Base-by-base conservation (phyloP, 2,329 filamentous ascomycete species). In the Kalmusia sp. region DNA sequence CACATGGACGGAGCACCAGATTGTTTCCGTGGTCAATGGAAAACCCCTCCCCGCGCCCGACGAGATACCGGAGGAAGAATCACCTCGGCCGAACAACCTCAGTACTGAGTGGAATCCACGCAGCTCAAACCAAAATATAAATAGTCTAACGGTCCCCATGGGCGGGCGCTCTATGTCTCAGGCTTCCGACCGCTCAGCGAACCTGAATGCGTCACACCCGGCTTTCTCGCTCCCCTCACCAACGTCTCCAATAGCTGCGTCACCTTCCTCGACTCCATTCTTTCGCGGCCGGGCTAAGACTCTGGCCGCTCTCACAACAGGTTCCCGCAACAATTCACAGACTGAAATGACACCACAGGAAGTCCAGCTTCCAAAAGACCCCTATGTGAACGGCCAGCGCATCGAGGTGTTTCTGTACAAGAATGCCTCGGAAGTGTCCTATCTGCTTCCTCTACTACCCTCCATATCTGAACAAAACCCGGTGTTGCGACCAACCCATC, bases 361-460 rank as follows among this genome's bases (percentile, higher is more conserved):
- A 76, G 78, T 93, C n/a, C 81, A 87, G 53, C 79, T 97, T 2
- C 89, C 92, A 0, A 82, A 87, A 55, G 92, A 97, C 62, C 90
- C 91, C 0, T 93, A 90, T 65, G 90, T 98, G 38, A 96, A 98
- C 63, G 93, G 95, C n/a, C 92, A 96, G 64, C 90, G 90, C 1
- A 82, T 98, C 39, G 95, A 98, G 75, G 93, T 93, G 1, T 93
- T 91, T 61, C 79, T 99, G 1, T 99, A 99, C 80, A 96, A 96
- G 72, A 87, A 96, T 62, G 89, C 92, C 3, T 79, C 81, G 6
- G 95, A 99, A n/a, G 71, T 99, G 95, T 67, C 93, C 95, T 4
- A 96, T 99, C 57, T 99, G 95, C 79, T 96, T 98, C 72, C 81
- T 98, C 48, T 96, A 92, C 64, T 99, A 98, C 63, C 95, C 95